phyloP scores from a whole-genome alignment of 129 eudicot genomes.

The Saposhnikovia divaricata region DNA sequence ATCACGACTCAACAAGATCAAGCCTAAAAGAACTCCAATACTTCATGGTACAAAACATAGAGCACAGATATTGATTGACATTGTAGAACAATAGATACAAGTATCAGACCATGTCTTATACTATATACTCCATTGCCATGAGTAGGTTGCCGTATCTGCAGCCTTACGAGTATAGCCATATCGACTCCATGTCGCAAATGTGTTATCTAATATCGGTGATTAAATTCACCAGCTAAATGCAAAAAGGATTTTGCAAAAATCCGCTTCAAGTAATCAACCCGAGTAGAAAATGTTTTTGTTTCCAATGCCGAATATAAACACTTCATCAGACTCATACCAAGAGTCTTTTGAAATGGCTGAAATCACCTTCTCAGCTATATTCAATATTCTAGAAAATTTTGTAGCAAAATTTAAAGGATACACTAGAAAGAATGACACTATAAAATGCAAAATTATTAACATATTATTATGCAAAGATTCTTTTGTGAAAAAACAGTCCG shows the following conservation, averaged over 20 bases:
- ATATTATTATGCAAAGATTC: neutral
- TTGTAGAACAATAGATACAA: too few species aligned
- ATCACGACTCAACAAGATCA: too few species aligned
- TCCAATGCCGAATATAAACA: too few species aligned
- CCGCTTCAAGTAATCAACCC: too few species aligned
- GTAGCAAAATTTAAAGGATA: neutral
- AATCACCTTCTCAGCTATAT: neutral
- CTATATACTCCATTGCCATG: neutral
- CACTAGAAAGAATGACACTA: neutral
- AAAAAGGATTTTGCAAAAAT: too few species aligned
- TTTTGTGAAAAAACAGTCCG: neutral
- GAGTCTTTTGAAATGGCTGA: neutral
- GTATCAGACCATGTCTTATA: neutral
- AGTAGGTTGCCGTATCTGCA: neutral
- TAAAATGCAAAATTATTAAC: neutral
- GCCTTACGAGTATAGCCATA: neutral
- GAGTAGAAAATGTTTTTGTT: too few species aligned
- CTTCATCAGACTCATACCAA: neutral
- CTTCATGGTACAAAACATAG: too few species aligned
- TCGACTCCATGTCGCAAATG: neutral
- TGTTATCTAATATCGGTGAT: neutral
- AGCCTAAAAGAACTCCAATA: too few species aligned
- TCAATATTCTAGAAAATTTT: neutral
- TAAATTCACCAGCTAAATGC: neutral
- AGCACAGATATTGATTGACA: too few species aligned